Base-by-base conservation (phyloP, 345 rosid species). In the Firmiana major region DNA sequence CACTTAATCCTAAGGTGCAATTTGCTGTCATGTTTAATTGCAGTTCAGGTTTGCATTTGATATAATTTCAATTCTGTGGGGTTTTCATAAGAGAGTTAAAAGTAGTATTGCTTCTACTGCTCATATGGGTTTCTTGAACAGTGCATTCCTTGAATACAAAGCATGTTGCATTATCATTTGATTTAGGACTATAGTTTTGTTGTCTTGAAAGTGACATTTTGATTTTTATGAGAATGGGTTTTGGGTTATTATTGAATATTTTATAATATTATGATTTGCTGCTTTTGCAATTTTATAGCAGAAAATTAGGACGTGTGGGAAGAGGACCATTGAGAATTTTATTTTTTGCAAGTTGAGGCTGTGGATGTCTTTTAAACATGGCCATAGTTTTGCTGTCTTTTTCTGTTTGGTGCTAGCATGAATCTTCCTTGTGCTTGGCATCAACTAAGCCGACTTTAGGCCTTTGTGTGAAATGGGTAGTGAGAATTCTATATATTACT, bases 271-370 rank as follows among this genome's bases (percentile, higher is more conserved):
- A 70, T 75, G 84, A 71, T 79, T 40, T 55, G 51, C 45, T 68
- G 63, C 54, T 63, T 81, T 76, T 78, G 68, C 34, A 26, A 17
- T 68, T 36, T 62, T 31, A 36, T n/a, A 63, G 74, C 15, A 78
- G 79, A 72, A 81, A 62, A 59, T 78, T 72, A 49, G 73, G 83
- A 71, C 58, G 79, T 34, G 24, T 26, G 24, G 55, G 75, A 38
- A 36, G 40, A 76, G 81, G 83, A 75, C 80, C 86, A 82, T 77
- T 85, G 45, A 28, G 58, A 68, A 36, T 79, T 67, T 45, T 63
- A 13, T 72, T 21, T 21, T 53, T 58, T 55, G 91, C 97, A 87
- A 91, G 90, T 89, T 89, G 94, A 55, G 73, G 84, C 83, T 84
- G 85, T 90, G 89, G 86, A 77, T 76, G 80, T 80, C 78, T 81